Evolutionary conservation across 73 alveolate genomes (phyloP).

Genomic region (Blepharisma stoltei): DNA sequence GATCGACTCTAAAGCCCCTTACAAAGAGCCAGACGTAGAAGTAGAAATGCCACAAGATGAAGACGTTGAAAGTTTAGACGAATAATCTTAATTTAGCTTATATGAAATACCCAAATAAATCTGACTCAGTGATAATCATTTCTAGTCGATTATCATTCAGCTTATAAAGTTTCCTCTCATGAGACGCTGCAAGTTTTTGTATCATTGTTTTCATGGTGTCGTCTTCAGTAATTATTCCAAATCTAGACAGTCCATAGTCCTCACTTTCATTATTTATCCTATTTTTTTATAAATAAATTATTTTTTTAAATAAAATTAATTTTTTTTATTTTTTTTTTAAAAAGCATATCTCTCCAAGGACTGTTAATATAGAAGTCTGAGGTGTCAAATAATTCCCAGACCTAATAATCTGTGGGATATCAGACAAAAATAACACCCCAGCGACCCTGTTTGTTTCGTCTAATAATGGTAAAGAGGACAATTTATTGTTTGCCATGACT

Average conservation of each 20-base stretch:
- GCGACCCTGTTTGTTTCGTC: neutral
- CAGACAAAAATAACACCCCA: constrained; percentile 26
- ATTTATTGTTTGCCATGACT: constrained; percentile 16
- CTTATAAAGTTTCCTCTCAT: constrained; percentile 20
- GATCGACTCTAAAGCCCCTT: constrained; percentile 60
- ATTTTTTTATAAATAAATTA: too few species aligned
- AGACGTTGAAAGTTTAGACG: constrained; percentile 35
- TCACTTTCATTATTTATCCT: constrained; percentile 10
- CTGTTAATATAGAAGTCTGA: neutral
- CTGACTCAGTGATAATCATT: constrained; percentile 27
- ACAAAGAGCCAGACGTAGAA: constrained; percentile 66
- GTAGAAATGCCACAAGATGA: constrained; percentile 58
- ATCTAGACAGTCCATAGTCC: constrained; percentile 23
- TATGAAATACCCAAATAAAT: constrained; percentile 23
- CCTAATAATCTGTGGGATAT: constrained; percentile 17
- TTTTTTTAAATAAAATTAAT: too few species aligned
- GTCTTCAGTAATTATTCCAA: constrained; percentile 8
- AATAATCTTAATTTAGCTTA: neutral
- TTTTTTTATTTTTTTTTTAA: too few species aligned
- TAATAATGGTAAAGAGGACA: constrained; percentile 16
- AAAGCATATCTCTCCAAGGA: neutral
- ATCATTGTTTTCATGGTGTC: constrained; percentile 29
- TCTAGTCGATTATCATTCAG: constrained; percentile 12
- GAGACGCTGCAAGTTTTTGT: constrained; percentile 25
- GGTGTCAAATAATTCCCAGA: constrained; percentile 10